Evolutionary conservation across 2,329 filamentous ascomycete species (phyloP), one percentile per base, ranked within the genome.

Genomic region (Penicillium sp.): DNA sequence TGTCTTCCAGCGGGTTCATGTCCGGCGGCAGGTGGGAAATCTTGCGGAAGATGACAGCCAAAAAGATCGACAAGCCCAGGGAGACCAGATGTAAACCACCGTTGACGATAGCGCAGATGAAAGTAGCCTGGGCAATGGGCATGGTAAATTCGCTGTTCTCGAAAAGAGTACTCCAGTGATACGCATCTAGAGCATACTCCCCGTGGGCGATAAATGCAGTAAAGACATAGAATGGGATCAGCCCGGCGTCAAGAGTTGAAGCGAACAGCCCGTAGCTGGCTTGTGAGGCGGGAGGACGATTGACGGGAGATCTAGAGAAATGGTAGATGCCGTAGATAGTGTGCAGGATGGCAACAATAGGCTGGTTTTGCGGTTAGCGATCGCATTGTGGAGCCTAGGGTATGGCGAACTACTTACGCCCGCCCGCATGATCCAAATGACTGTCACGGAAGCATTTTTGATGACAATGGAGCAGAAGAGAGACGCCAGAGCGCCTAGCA

Each of bases 181-280:
- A 77, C 24, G 60, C 54, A 40, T 70, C 66, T 9, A 56, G 60
- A 7, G 73, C 74, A 52, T 76, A 79, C 59, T 86, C 80, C 26
- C 75, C 75, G 48, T 80, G 77, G 3, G 80, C 73, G 50, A 84
- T 72, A 42, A 84, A 74, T 8, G 80, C 77, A 7, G 80, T 82
- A 66, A 85, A 86, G 52, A 81, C 76, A 58, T 84, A 85, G 68
- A 87, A 86, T 0, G 84, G 83, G 27, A 86, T 78, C 46, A 87
- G 73, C 15, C 81, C 81, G n/a, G 78, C 74, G 69, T 97, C 93
- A 34, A 88, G 82, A 36, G 91, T 75, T 9, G 84, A 80, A 2
- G 91, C 85, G 69, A 97, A 97, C 51, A 94, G 75, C 72, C 95
- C 91, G 72, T 97, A 97, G 58, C 90, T 93, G 12, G 90, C 87